A percentile compares a stretch with the other conserved stretches of the same genome.
Conservation (phyloP, 2,329 filamentous ascomycete species). For the Bisporella sp. region DNA sequence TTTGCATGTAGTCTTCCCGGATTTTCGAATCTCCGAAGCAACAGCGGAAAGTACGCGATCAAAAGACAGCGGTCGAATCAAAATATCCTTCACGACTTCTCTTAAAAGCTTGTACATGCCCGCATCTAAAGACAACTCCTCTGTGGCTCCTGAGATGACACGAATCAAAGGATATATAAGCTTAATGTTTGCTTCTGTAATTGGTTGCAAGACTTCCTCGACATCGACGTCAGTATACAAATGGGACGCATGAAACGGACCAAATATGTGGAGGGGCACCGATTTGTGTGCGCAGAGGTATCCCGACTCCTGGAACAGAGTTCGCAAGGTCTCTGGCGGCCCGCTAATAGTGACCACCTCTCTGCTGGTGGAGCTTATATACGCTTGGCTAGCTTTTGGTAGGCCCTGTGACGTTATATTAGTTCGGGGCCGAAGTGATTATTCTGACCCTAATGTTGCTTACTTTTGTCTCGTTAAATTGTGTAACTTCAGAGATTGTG, state of each 20-base stretch:
- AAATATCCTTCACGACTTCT: background rate
- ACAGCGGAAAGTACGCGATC: background rate
- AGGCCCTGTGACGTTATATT: constrained; percentile 7
- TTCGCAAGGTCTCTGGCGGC: constrained; percentile 8
- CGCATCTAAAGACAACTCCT: constrained; percentile 2
- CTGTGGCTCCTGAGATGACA: constrained; percentile 4
- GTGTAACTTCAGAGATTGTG: constrained; percentile 7
- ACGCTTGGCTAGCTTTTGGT: constrained; percentile 11
- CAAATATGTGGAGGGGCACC: constrained; percentile 13
- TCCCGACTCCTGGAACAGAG: constrained; percentile 12
- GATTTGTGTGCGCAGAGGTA: constrained; percentile 10
- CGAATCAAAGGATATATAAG: background rate
- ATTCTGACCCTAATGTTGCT: background rate
- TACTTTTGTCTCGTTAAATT: constrained; percentile 11
- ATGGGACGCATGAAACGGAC: constrained; percentile 26
- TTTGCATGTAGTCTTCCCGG: background rate
- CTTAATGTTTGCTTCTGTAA: background rate
- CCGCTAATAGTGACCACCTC: constrained; percentile 17
- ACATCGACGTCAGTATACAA: constrained; percentile 21
- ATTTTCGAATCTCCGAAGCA: background rate
- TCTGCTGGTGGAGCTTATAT: constrained; percentile 13
- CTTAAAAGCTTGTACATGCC: background rate
- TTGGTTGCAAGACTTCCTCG: constrained; percentile 13
- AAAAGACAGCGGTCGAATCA: background rate
- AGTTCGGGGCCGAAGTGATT: background rate